A percentile compares a stretch with the other conserved stretches of the same genome.
phyloP scores from a whole-genome alignment of 2,329 filamentous ascomycete genomes.

The Verticillium isaacii region DNA sequence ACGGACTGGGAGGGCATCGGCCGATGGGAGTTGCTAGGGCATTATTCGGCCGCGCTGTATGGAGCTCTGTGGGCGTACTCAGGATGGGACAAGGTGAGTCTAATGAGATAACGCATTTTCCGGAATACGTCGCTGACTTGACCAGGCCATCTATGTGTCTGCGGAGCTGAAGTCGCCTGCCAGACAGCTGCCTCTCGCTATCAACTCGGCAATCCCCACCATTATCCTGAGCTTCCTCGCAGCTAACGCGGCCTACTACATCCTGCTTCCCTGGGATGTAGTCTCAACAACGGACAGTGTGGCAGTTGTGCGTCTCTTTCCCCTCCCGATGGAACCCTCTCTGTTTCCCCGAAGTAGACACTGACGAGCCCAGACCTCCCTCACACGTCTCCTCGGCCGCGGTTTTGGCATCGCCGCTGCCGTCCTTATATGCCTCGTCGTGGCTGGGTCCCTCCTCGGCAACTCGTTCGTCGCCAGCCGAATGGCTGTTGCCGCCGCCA shows the following conservation, averaged over 20 bases:
- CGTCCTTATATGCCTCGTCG: slow-evolving; percentile 53
- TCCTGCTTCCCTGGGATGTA: slow-evolving; percentile 55
- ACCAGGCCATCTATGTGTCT: slow-evolving; percentile 49
- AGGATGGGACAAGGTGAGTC: slow-evolving; percentile 59
- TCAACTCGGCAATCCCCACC: slow-evolving; percentile 56
- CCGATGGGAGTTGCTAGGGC: slow-evolving; percentile 54
- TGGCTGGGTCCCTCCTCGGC: slow-evolving; percentile 56
- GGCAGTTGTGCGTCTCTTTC: slow-evolving; percentile 46
- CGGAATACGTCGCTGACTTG: background rate
- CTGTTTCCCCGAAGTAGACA: background rate
- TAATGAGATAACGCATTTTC: background rate
- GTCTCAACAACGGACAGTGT: slow-evolving; percentile 57
- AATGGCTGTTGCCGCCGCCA: slow-evolving; percentile 55
- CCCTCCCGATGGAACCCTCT: background rate
- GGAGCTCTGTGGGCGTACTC: slow-evolving; percentile 61
- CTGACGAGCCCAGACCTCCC: slow-evolving; percentile 40
- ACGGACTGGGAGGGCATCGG: slow-evolving; percentile 44
- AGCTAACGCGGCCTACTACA: slow-evolving; percentile 58
- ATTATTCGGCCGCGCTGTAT: slow-evolving; percentile 57
- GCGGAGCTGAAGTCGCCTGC: slow-evolving; percentile 47
- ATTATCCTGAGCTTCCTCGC: slow-evolving; percentile 56
- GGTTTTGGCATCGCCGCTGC: slow-evolving; percentile 50
- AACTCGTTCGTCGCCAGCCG: slow-evolving; percentile 60
- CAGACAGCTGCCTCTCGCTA: slow-evolving; percentile 53
- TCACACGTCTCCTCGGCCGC: slow-evolving; percentile 48